Conservation (phyloP, 2,329 filamentous ascomycete genomes). For the Emmonsia crescens region DNA sequence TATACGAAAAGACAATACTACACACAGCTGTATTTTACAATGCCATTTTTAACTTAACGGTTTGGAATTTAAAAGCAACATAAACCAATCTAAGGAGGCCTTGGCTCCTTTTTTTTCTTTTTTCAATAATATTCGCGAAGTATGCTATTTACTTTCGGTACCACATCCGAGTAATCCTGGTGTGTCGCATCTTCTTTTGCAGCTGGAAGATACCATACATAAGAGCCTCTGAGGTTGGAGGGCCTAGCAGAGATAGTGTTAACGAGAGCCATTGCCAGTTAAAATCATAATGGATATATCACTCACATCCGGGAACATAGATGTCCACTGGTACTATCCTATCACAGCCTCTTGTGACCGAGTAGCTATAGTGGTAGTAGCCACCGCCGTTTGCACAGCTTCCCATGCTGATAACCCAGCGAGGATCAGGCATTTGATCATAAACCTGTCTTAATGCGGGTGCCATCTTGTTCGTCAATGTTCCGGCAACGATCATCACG, state of each 20-base stretch:
- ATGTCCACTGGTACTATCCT: conserved; percentile 74
- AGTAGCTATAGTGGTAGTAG: conserved; percentile 83
- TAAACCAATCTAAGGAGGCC: background rate
- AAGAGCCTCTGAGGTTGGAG: conserved; percentile 44
- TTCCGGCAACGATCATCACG: conserved; percentile 85
- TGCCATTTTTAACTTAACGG: background rate
- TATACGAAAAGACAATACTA: background rate
- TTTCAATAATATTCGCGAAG: background rate
- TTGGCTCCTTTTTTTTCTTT: background rate
- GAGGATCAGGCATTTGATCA: conserved; percentile 89
- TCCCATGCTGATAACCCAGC: conserved; percentile 81
- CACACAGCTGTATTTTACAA: background rate
- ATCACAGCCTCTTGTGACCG: conserved; percentile 65
- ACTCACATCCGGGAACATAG: conserved; percentile 70
- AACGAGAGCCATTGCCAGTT: background rate
- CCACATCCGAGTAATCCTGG: conserved; percentile 47
- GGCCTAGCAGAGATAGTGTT: conserved; percentile 22
- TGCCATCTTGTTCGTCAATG: conserved; percentile 89
- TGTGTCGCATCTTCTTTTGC: conserved; percentile 64
- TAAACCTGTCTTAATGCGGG: conserved; percentile 80
- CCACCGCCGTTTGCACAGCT: conserved; percentile 77
- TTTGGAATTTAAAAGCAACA: background rate
- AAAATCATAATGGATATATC: conserved; percentile 13
- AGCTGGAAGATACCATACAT: conserved; percentile 65
- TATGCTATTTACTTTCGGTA: conserved; percentile 37